Conservation (phyloP, 805 yeast genomes). For the Kuraishia piskuri region DNA sequence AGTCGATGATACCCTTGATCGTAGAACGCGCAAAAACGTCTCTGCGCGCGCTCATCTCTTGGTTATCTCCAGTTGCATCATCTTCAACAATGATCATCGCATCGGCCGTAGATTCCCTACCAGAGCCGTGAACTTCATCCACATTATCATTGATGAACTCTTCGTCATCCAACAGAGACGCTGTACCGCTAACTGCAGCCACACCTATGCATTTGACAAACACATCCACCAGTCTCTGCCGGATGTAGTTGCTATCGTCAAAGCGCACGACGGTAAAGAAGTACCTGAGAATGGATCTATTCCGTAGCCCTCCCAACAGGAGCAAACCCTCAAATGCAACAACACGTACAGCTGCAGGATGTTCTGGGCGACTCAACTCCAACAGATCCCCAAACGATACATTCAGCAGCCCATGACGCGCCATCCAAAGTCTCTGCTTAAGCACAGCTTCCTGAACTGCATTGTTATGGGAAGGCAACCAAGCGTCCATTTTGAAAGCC, state of each 20-base stretch:
- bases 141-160: conserved; percentile 31
- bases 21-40: conserved; percentile 60
- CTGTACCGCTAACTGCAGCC: conserved; percentile 58
- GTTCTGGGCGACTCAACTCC: conserved; percentile 38
- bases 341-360: conserved; percentile 44
- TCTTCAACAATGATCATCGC: conserved; percentile 52
- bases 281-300: conserved; percentile 49
- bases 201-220: conserved; percentile 49
- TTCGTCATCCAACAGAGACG: conserved; percentile 53
- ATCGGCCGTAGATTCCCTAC: background rate
- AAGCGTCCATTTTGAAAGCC: conserved; percentile 69
- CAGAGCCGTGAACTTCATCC: background rate
- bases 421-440: conserved; percentile 49
- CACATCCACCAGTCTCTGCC: conserved; percentile 35
- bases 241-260: conserved; percentile 46
- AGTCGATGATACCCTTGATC: conserved; percentile 55
- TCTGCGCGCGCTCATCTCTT: conserved; percentile 33
- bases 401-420: conserved; percentile 42
- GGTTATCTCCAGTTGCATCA: conserved; percentile 29
- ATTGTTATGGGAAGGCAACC: conserved; percentile 71
- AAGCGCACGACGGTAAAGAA: conserved; percentile 48
- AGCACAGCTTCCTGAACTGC: conserved; percentile 49
- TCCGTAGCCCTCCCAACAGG: conserved; percentile 69
- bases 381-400: conserved; percentile 48
- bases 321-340: conserved; percentile 67